Percentiles rank a stretch among this genome's conserved stretches.
Evolutionary conservation across 176 grass and related monocot species (phyloP).

Genomic region (Zoysia japonica): DNA sequence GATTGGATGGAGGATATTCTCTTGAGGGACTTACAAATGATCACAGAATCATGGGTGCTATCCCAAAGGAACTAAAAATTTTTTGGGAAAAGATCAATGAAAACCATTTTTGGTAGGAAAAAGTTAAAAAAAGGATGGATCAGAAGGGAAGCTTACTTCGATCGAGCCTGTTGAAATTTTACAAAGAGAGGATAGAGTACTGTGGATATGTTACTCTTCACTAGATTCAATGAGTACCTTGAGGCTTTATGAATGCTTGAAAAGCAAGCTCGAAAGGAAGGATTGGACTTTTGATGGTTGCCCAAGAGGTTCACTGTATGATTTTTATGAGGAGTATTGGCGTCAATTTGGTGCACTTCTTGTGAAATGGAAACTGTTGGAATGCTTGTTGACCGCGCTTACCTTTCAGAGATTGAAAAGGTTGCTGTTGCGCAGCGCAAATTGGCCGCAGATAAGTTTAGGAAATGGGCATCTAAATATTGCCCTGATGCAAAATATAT

Average conservation of each 20-base stretch:
- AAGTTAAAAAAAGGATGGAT: conserved; percentile 89
- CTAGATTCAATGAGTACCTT: conserved; percentile 88
- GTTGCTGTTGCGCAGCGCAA: conserved; percentile 68
- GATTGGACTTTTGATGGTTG: conserved; percentile 64
- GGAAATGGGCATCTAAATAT: conserved; percentile 87
- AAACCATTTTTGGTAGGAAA: conserved; percentile 93
- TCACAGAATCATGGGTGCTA: conserved; percentile 67
- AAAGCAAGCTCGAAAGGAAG: conserved; percentile 63
- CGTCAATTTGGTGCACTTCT: conserved; percentile 78
- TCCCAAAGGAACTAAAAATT: conserved; percentile 49
- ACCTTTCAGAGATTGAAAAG: conserved; percentile 80
- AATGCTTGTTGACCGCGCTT: conserved; percentile 75
- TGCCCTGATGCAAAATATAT: conserved; percentile 94
- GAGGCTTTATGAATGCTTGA: conserved; percentile 81
- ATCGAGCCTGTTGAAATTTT: conserved; percentile 66
- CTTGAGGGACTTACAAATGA: conserved; percentile 93
- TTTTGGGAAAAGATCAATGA: conserved; percentile 90
- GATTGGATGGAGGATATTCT: conserved; percentile 84
- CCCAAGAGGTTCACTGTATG: conserved; percentile 73
- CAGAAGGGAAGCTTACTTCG: conserved; percentile 63
- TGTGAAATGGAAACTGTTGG: conserved; percentile 89
- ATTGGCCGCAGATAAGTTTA: conserved; percentile 75
- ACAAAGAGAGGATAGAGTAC: conserved; percentile 77
- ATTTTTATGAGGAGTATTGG: conserved; percentile 93
- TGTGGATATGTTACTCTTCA: conserved; percentile 86